These are phyloP conservation scores for Botryotinia globosa DNA, from an alignment of 2,329 filamentous ascomycete genomes.

Conservation along the genomic window DNA sequence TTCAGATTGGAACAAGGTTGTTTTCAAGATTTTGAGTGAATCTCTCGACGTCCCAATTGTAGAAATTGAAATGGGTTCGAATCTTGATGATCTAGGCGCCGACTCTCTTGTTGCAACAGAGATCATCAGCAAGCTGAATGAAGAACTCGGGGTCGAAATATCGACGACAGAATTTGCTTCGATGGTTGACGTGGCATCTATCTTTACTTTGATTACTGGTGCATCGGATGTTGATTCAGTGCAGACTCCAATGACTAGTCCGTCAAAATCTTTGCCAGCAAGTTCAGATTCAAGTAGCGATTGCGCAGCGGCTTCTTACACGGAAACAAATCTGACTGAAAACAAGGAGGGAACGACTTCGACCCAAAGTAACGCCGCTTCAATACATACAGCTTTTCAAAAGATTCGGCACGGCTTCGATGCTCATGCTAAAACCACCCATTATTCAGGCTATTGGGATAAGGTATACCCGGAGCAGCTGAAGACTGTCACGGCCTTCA, in stretches of 20 bases:
- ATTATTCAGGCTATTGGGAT: background rate
- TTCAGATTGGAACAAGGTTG: background rate
- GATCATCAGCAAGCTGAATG: background rate
- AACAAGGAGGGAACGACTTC: background rate
- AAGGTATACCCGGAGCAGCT: constrained; percentile 31
- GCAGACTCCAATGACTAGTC: background rate
- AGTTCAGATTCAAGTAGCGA: background rate
- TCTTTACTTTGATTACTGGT: background rate
- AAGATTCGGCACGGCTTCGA: background rate
- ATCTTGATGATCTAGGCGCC: background rate
- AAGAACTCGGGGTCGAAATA: background rate
- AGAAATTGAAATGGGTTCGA: background rate
- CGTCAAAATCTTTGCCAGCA: background rate
- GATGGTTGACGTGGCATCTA: background rate
- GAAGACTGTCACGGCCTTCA: constrained; percentile 36
- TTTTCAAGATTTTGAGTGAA: background rate
- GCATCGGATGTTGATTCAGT: background rate
- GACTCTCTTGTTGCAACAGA: background rate
- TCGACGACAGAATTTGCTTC: background rate
- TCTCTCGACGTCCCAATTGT: background rate
- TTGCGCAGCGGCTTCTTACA: background rate
- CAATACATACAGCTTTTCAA: background rate
- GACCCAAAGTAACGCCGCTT: background rate
- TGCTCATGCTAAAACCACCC: background rate
- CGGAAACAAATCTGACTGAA: background rate